Percentiles rank a stretch among this genome's conserved stretches.
Conservation (phyloP, 768 basidiomycete species). For the Lactifluus subvellereus region DNA sequence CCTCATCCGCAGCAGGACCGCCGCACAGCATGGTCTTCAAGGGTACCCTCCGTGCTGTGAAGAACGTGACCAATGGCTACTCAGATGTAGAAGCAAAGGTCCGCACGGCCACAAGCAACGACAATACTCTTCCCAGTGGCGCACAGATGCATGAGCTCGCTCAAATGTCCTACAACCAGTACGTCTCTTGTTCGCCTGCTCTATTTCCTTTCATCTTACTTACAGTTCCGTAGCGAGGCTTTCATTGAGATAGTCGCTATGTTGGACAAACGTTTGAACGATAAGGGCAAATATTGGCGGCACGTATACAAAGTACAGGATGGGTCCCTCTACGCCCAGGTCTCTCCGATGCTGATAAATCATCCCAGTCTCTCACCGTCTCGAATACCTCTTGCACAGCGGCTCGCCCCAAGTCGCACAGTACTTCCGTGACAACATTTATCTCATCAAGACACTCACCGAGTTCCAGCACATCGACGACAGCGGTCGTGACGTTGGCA, state of each 20-base stretch:
- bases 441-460: slow-evolving; percentile 95
- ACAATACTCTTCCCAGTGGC: slow-evolving; percentile 92
- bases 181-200: slow-evolving; percentile 15
- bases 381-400: slow-evolving; percentile 90
- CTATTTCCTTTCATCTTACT: slow-evolving; percentile 26
- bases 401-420: slow-evolving; percentile 95
- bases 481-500: slow-evolving; percentile 86
- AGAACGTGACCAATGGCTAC: slow-evolving; percentile 92
- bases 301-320: slow-evolving; percentile 88
- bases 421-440: slow-evolving; percentile 93
- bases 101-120: slow-evolving; percentile 91
- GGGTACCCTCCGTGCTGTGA: slow-evolving; percentile 74
- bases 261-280: slow-evolving; percentile 93
- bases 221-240: slow-evolving; percentile 50
- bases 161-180: slow-evolving; percentile 94
- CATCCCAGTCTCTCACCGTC: slow-evolving; percentile 72
- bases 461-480: slow-evolving; percentile 97
- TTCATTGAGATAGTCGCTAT: slow-evolving; percentile 99
- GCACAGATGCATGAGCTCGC: slow-evolving; percentile 98
- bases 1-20: neutral
- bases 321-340: too few relatives aligned
- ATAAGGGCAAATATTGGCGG: slow-evolving; percentile 99
- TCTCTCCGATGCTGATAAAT: neutral
- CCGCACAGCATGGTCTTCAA: slow-evolving; percentile 34
- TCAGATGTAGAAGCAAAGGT: slow-evolving; percentile 93